A percentile compares a stretch with the other conserved stretches of the same genome.
phyloP scores from a whole-genome alignment of 1,284 basidiomycete species.

The Irpex sp. region DNA sequence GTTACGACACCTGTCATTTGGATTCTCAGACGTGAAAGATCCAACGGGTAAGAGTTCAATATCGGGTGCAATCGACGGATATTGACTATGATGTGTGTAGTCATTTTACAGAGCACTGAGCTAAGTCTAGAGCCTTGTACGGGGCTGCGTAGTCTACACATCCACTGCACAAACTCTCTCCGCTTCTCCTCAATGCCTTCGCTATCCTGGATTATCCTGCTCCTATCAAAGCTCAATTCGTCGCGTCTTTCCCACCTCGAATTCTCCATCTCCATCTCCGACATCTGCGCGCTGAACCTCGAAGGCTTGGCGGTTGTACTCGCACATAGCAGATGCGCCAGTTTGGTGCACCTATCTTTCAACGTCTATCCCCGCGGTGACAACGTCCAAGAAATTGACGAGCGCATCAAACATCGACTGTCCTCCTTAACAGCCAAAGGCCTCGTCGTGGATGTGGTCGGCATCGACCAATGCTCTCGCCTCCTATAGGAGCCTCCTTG shows the following conservation, averaged over 20 bases:
- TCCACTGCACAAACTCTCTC: conserved; percentile 13
- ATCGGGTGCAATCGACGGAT: background rate
- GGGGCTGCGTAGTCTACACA: conserved; percentile 15
- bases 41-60: conserved; percentile 18
- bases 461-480: background rate
- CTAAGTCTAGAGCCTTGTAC: conserved; percentile 16
- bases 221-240: conserved; percentile 20
- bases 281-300: conserved; percentile 18
- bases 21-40: conserved; percentile 20
- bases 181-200: conserved; percentile 15
- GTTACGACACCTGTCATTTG: conserved; percentile 17
- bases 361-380: conserved; percentile 11
- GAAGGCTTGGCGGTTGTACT: conserved; percentile 23
- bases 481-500: background rate
- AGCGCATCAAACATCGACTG: background rate
- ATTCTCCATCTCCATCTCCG: conserved; percentile 12
- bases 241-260: conserved; percentile 13
- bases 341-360: conserved; percentile 12
- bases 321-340: conserved; percentile 13
- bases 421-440: conserved; percentile 3
- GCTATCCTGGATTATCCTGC: conserved; percentile 23
- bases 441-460: background rate
- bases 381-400: conserved; percentile 1
- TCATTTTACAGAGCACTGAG: conserved; percentile 16
- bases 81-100: conserved; percentile 4